These are phyloP conservation scores for Hanseniaspora vineae DNA, from an alignment of 805 yeast species.

Conservation along the genomic window DNA sequence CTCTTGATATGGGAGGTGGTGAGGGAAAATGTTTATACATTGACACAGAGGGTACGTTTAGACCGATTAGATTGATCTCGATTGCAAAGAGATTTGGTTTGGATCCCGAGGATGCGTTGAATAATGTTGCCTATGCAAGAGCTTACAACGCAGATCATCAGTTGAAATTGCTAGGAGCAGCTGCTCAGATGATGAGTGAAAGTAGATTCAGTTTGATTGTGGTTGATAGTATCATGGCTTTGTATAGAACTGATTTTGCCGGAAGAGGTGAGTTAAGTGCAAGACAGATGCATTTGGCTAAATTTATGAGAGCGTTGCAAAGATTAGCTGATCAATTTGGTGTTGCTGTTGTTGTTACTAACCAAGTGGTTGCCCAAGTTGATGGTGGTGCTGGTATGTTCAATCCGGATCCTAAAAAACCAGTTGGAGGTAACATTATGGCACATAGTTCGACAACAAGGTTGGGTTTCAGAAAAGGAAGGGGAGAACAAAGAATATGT, in stretches of 20 bases:
- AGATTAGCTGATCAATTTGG: constrained; percentile 96
- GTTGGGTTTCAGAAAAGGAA: constrained; percentile 78
- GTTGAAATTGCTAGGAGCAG: constrained; percentile 69
- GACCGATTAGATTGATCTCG: constrained; percentile 81
- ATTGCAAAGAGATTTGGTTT: constrained; percentile 87
- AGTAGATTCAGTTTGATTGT: constrained; percentile 79
- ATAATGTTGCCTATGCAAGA: constrained; percentile 93
- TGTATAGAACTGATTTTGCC: constrained; percentile 85
- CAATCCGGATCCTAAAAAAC: constrained; percentile 95
- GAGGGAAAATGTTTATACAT: constrained; percentile 95
- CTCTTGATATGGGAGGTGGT: constrained; percentile 95
- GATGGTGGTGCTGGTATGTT: constrained; percentile 60
- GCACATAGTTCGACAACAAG: constrained; percentile 96
- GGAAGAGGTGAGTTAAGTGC: constrained; percentile 96
- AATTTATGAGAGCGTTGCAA: constrained; percentile 82
- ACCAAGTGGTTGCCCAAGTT: constrained; percentile 96
- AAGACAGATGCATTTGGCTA: constrained; percentile 87
- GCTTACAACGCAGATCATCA: constrained; percentile 98
- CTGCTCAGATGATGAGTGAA: constrained; percentile 93
- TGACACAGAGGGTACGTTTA: constrained; percentile 94
- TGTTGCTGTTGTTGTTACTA: constrained; percentile 88
- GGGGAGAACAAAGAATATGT: constrained; percentile 86
- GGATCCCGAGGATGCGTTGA: constrained; percentile 87
- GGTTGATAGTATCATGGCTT: constrained; percentile 96
- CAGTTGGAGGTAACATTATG: constrained; percentile 95